A percentile compares a stretch with the other conserved stretches of the same genome.
Evolutionary conservation across 176 grass and related monocot species (phyloP).

Genomic region (Poa pratensis): DNA sequence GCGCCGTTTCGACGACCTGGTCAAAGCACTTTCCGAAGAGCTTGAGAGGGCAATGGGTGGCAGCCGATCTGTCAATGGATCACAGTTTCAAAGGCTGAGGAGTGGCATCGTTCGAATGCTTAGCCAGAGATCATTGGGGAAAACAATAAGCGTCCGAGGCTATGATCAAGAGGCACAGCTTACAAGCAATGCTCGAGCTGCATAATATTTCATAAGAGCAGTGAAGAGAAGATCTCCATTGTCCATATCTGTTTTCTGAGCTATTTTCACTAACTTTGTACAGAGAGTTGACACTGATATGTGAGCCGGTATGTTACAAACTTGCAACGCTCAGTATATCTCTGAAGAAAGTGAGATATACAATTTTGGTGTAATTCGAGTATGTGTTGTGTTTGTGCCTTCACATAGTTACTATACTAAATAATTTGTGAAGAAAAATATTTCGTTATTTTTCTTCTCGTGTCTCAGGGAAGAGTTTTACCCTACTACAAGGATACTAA

Average conservation of each 20-base stretch:
- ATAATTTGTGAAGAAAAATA: slow-evolving; percentile 15
- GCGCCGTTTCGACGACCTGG: slow-evolving; percentile 69
- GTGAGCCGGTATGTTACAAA: neutral
- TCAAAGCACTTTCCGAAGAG: slow-evolving; percentile 67
- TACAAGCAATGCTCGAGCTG: slow-evolving; percentile 6
- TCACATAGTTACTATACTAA: neutral
- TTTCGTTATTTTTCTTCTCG: neutral
- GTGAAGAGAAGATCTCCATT: neutral
- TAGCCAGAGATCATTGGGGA: slow-evolving; percentile 69
- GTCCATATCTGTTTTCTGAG: neutral
- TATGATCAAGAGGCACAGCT: slow-evolving; percentile 48
- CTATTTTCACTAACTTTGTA: slow-evolving; percentile 40
- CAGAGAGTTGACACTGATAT: neutral
- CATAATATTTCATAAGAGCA: neutral
- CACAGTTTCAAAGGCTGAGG: slow-evolving; percentile 48
- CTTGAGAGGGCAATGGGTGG: slow-evolving; percentile 68
- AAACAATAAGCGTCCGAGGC: slow-evolving; percentile 40
- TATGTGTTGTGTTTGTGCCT: neutral
- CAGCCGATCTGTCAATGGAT: slow-evolving; percentile 48
- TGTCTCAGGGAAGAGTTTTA: neutral
- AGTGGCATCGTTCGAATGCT: slow-evolving; percentile 62
- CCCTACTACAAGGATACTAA: neutral
- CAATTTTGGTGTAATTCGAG: neutral
- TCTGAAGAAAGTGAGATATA: neutral
- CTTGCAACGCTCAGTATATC: neutral